Evolutionary conservation across 2,329 filamentous ascomycete species (phyloP).

Genomic region (Metarhizium robertsii): DNA sequence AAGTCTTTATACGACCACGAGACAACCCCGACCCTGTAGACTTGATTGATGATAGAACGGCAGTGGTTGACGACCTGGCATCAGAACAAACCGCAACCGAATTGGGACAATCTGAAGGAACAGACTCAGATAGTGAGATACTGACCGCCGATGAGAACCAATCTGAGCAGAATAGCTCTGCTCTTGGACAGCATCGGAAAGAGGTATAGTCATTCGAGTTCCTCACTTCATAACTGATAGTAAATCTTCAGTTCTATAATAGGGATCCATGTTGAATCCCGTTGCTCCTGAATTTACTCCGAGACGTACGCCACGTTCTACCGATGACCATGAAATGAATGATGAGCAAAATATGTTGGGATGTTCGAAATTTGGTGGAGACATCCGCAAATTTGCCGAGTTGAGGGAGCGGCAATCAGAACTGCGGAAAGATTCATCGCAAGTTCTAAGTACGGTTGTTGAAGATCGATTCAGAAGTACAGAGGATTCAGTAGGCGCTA

Average conservation of each 20-base stretch:
- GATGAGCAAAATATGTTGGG: not conserved
- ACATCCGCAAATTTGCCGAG: not conserved
- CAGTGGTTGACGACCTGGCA: conserved; percentile 27
- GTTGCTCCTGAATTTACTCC: conserved; percentile 47
- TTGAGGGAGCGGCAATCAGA: not conserved
- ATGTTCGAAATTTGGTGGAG: not conserved
- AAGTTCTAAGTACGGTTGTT: not conserved
- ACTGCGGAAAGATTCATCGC: too few species aligned
- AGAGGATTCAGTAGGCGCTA: not conserved
- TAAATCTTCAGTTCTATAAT: conserved; percentile 25
- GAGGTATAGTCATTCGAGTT: conserved; percentile 30
- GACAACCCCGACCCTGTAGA: conserved; percentile 15
- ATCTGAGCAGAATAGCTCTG: conserved; percentile 19
- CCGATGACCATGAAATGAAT: not conserved
- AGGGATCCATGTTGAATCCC: conserved; percentile 47
- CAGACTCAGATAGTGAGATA: conserved; percentile 14
- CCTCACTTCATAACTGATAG: conserved; percentile 19
- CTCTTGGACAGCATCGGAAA: conserved; percentile 29
- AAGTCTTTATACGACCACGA: conserved; percentile 44
- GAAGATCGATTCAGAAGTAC: not conserved
- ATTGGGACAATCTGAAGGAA: conserved; percentile 16
- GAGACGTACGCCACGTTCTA: conserved; percentile 12
- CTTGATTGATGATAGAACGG: conserved; percentile 10
- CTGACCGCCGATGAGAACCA: conserved; percentile 11
- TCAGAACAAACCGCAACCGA: conserved; percentile 26